phyloP scores from a whole-genome alignment of 345 rosid species.

The Citrus reticulata region DNA sequence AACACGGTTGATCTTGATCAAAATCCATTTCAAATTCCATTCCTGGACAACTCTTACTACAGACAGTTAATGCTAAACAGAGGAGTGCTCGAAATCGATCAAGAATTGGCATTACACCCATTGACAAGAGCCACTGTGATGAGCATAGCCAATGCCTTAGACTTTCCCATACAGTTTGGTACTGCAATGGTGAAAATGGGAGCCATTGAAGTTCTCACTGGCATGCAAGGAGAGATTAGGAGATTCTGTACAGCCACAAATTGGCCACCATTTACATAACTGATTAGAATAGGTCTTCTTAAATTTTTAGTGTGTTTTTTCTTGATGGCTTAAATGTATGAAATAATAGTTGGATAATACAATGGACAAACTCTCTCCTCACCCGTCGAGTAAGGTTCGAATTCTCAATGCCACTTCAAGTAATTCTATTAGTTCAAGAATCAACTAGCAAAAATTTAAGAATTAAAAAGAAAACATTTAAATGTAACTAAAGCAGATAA shows the following conservation, averaged over 20 bases:
- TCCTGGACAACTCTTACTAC: slow-evolving; percentile 26
- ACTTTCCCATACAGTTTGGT: slow-evolving; percentile 28
- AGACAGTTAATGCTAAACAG: slow-evolving; percentile 19
- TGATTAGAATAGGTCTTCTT: background rate
- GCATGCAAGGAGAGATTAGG: slow-evolving; percentile 36
- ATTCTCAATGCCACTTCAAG: too few species aligned
- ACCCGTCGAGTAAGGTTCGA: too few species aligned
- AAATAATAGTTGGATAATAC: background rate
- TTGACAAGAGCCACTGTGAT: slow-evolving; percentile 20
- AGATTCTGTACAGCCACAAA: slow-evolving; percentile 31
- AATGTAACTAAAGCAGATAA: too few species aligned
- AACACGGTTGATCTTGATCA: slow-evolving; percentile 30
- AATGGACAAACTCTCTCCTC: too few species aligned
- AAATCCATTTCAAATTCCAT: slow-evolving; percentile 8
- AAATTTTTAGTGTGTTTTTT: background rate
- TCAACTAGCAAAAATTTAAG: too few species aligned
- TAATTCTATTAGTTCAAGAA: too few species aligned
- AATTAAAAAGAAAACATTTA: too few species aligned
- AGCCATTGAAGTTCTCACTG: slow-evolving; percentile 30
- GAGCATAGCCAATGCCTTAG: slow-evolving; percentile 17
- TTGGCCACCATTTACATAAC: background rate
- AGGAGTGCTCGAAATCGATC: slow-evolving; percentile 36
- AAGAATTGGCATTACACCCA: slow-evolving; percentile 25
- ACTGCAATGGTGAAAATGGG: slow-evolving; percentile 49
- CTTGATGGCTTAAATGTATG: background rate